Conservation (phyloP, 257 asterid genomes). For the Gentiana dahurica region DNA sequence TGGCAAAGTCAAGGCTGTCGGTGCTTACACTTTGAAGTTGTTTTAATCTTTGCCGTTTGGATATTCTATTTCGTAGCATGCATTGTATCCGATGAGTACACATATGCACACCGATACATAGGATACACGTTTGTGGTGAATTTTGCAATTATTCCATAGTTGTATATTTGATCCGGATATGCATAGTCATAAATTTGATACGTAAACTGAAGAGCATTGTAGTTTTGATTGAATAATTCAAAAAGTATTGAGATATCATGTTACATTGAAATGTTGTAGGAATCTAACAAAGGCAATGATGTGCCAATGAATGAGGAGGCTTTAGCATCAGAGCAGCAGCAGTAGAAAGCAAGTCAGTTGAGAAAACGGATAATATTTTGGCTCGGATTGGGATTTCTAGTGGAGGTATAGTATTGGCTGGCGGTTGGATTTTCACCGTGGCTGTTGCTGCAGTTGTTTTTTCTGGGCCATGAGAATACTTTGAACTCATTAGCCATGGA, state of each 20-base stretch:
- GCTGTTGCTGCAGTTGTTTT: constrained; percentile 76
- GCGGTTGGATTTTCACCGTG: constrained; percentile 82
- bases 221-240: too few species aligned
- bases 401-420: constrained; percentile 90
- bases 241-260: too few species aligned
- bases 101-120: too few species aligned
- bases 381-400: constrained; percentile 70
- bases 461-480: constrained; percentile 78
- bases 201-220: too few species aligned
- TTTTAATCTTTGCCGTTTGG: not conserved
- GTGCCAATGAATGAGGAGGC: constrained; percentile 19
- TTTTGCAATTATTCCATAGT: too few species aligned
- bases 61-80: too few species aligned
- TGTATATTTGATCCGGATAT: too few species aligned
- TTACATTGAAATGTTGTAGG: constrained; percentile 44
- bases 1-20: constrained; percentile 55
- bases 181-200: too few species aligned
- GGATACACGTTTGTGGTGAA: too few species aligned
- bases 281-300: constrained; percentile 38
- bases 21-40: constrained; percentile 43
- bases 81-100: too few species aligned
- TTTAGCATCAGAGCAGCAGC: constrained; percentile 25
- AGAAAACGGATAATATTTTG: constrained; percentile 77
- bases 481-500: constrained; percentile 92
- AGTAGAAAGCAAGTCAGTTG: constrained; percentile 52